Evolutionary conservation across 805 yeast genomes (phyloP).

Genomic region (Yueomyces sp.): DNA sequence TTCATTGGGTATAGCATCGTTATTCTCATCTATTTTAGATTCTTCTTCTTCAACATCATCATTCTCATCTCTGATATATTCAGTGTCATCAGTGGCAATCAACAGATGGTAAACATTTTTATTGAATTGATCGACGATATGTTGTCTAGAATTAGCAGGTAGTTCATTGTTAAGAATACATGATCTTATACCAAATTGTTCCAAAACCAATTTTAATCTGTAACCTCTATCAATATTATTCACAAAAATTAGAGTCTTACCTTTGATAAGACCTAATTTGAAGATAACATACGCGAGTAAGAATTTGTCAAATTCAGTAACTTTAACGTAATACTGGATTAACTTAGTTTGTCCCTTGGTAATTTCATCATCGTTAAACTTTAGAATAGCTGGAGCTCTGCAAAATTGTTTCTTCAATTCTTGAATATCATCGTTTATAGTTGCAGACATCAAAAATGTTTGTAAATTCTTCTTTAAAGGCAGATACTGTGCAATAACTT

Average conservation of each 20-base stretch:
- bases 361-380: constrained; percentile 58
- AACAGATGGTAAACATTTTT: constrained; percentile 73
- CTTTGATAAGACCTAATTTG: constrained; percentile 77
- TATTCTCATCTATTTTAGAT: constrained; percentile 7
- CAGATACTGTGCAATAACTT: constrained; percentile 45
- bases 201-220: constrained; percentile 76
- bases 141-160: constrained; percentile 85
- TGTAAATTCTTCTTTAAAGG: constrained; percentile 70
- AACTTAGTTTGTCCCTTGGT: constrained; percentile 42
- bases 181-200: constrained; percentile 85
- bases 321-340: constrained; percentile 75
- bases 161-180: constrained; percentile 86
- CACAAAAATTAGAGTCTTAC: constrained; percentile 83
- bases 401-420: constrained; percentile 67
- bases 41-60: constrained; percentile 21
- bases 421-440: constrained; percentile 76
- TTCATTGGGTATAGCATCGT: constrained; percentile 2
- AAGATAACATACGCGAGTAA: constrained; percentile 81
- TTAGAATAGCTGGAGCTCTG: constrained; percentile 67
- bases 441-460: constrained; percentile 92
- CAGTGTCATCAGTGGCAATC: constrained; percentile 91
- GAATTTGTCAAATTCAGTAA: constrained; percentile 84
- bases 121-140: constrained; percentile 90
- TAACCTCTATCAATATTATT: constrained; percentile 93
- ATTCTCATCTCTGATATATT: constrained; percentile 39